Conservation (phyloP, 108 stramenopile genomes). For the Skeletonema tropicum region DNA sequence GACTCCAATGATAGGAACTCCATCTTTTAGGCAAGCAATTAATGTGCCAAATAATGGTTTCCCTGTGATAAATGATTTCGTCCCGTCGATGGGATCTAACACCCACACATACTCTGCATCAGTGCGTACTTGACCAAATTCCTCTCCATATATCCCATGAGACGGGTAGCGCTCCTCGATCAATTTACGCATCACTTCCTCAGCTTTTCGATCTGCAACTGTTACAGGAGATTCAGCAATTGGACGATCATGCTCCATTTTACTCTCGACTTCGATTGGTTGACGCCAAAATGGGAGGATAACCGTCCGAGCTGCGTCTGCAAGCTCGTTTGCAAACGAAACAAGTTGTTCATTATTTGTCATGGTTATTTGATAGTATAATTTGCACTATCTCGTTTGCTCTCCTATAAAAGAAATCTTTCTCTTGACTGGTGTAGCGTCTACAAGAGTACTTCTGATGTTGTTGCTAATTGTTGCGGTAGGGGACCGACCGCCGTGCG, state of each 20-base stretch:
- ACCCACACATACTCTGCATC: conserved; percentile 65
- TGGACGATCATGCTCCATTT: conserved; percentile 47
- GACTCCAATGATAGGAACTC: conserved; percentile 55
- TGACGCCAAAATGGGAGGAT: conserved; percentile 60
- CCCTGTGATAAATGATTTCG: conserved; percentile 62
- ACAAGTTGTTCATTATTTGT: conserved; percentile 37
- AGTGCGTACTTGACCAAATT: conserved; percentile 45
- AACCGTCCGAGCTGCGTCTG: conserved; percentile 49
- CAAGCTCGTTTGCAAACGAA: conserved; percentile 53
- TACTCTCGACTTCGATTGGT: conserved; percentile 50
- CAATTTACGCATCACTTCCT: conserved; percentile 48
- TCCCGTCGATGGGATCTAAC: conserved; percentile 66
- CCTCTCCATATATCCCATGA: conserved; percentile 64
- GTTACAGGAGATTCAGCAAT: conserved; percentile 59
- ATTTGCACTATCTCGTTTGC: no score
- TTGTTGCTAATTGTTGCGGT: no score
- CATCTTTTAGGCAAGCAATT: conserved; percentile 48
- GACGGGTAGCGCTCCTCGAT: conserved; percentile 54
- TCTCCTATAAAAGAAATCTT: no score
- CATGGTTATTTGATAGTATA: not conserved
- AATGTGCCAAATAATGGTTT: conserved; percentile 66
- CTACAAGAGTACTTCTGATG: no score
- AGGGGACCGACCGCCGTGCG: no score
- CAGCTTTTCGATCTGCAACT: conserved; percentile 57
- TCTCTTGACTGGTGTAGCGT: no score